Conservation (phyloP, 179 eudicot species). For the Drosera spatulata region DNA sequence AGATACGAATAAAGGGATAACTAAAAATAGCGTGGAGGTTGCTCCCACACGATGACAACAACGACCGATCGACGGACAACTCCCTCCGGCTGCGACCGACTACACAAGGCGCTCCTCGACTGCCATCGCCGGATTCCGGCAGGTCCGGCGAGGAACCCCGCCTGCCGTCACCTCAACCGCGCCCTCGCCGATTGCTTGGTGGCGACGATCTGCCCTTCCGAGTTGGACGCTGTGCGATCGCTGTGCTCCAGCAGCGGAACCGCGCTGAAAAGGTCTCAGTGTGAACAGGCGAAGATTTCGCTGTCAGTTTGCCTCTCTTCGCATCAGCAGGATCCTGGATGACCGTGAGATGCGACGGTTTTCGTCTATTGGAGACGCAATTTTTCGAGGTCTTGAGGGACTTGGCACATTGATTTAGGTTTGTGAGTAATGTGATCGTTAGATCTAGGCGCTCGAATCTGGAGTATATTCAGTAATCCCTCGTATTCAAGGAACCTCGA, state of each 20-base stretch:
- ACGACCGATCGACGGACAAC: too few species aligned
- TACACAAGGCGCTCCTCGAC: conserved; percentile 38
- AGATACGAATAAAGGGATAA: too few species aligned
- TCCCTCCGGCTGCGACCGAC: conserved; percentile 33
- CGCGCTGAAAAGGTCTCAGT: conserved; percentile 70
- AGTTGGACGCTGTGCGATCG: conserved; percentile 58
- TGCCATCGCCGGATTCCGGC: conserved; percentile 61
- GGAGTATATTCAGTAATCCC: too few species aligned
- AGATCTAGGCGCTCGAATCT: too few species aligned
- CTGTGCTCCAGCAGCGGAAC: conserved; percentile 86
- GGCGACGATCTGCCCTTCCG: conserved; percentile 47
- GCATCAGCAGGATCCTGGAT: conserved; percentile 26
- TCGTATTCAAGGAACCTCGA: too few species aligned
- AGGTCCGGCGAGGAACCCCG: conserved; percentile 38
- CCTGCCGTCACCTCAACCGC: conserved; percentile 73
- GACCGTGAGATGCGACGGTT: too few species aligned
- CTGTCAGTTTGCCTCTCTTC: conserved; percentile 67
- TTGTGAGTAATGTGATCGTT: too few species aligned
- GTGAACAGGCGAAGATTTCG: conserved; percentile 65
- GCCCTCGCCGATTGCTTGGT: conserved; percentile 67
- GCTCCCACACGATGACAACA: too few species aligned
- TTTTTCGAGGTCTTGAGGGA: too few species aligned
- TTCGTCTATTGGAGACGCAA: too few species aligned
- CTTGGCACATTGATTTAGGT: too few species aligned
- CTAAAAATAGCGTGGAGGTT: too few species aligned